Evolutionary conservation across 139 green algal species (phyloP).

Genomic region (Chlamydomonas asymmetrica): DNA sequence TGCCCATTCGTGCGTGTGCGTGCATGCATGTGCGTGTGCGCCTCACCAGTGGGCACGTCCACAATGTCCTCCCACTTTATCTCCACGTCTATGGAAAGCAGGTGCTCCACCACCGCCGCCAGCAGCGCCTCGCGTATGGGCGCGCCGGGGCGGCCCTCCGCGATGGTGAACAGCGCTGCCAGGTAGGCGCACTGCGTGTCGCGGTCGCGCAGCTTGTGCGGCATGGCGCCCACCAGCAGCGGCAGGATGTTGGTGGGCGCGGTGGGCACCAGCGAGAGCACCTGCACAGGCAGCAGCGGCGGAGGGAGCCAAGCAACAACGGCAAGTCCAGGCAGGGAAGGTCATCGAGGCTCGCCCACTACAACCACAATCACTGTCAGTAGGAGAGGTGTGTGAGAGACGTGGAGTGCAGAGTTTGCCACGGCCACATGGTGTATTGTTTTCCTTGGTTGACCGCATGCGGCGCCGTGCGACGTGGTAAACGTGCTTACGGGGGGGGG

Average conservation of each 20-base stretch:
- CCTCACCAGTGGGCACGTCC: slow-evolving; percentile 50
- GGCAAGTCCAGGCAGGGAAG: no score
- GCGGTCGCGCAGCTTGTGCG: slow-evolving; percentile 71
- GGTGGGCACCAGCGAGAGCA: slow-evolving; percentile 75
- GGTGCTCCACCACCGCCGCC: slow-evolving; percentile 64
- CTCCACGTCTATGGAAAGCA: slow-evolving; percentile 82
- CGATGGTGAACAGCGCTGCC: slow-evolving; percentile 55
- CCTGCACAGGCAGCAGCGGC: slow-evolving; percentile 27
- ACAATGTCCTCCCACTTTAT: slow-evolving; percentile 92
- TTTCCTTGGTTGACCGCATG: no score
- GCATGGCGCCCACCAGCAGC: slow-evolving; percentile 57
- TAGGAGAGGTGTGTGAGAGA: no score
- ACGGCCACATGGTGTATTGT: no score
- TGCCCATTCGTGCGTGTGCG: no score
- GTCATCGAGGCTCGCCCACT: no score
- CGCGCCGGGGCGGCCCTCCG: slow-evolving; percentile 53
- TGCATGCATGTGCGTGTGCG: no score
- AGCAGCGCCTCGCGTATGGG: slow-evolving; percentile 68
- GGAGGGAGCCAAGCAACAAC: no score
- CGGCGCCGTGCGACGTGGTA: no score
- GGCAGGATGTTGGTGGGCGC: slow-evolving; percentile 56
- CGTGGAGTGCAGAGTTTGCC: no score
- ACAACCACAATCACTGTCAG: no score
- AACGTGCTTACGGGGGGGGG: no score
- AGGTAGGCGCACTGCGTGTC: slow-evolving; percentile 77